Conservation (phyloP, 768 basidiomycete species). For the Pleurotus djamor region DNA sequence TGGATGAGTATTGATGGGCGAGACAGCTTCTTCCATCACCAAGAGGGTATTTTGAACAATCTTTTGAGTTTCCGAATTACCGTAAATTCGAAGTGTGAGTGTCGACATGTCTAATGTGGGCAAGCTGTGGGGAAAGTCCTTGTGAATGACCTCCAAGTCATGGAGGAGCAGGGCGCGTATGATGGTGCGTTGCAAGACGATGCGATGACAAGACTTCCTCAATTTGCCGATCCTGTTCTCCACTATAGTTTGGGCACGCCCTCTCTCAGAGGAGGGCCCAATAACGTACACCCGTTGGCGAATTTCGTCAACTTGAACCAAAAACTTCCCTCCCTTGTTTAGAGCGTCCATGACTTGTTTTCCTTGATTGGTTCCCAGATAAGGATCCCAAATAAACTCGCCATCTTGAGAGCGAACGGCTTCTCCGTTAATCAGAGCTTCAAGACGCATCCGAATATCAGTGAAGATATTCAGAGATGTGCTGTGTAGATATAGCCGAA, state of each 20-base stretch:
- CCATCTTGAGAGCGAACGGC: conserved; percentile 29
- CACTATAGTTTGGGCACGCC: conserved; percentile 26
- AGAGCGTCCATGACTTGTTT: conserved; percentile 31
- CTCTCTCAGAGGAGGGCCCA: conserved; percentile 29
- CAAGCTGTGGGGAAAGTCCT: conserved; percentile 25
- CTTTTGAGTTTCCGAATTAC: conserved; percentile 26
- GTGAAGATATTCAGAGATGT: conserved; percentile 30
- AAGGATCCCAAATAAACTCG: conserved; percentile 42
- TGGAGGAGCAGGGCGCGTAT: conserved; percentile 39
- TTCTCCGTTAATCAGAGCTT: conserved; percentile 34
- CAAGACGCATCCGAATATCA: conserved; percentile 31
- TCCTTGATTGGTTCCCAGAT: conserved; percentile 42
- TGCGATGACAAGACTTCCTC: not conserved
- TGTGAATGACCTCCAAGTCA: not conserved
- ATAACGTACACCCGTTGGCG: conserved; percentile 33
- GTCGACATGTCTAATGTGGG: conserved; percentile 42
- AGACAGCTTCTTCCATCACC: conserved; percentile 11
- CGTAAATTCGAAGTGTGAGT: conserved; percentile 40
- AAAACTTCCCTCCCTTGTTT: conserved; percentile 27
- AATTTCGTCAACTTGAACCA: conserved; percentile 39
- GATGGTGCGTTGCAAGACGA: conserved; percentile 5
- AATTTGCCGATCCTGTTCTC: not conserved
- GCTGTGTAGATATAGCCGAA: conserved; percentile 37
- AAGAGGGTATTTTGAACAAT: conserved; percentile 22
- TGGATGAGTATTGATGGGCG: not conserved